Base-by-base conservation (phyloP, 2,329 filamentous ascomycete genomes). In the Tolypocladium pustulatum region DNA sequence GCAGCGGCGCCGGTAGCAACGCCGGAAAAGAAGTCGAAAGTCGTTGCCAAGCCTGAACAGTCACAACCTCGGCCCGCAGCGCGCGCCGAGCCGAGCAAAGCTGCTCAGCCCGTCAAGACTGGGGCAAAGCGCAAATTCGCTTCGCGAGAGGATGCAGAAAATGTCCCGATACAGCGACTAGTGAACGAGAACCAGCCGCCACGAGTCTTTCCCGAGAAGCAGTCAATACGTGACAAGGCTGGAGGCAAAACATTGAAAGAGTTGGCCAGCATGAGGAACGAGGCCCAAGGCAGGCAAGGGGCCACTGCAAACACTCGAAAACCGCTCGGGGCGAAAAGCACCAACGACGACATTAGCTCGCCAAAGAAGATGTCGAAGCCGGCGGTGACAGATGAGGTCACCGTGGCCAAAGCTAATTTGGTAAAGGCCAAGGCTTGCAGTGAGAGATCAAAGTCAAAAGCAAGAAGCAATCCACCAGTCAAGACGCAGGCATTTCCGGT, bases 41-140 rank as follows among this genome's bases (percentile, higher is more conserved):
- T 57, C 25, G 27, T 51, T 15, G 22, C 25, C 9, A 41, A 37
- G 10, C 52, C 20, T 46, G 49, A 46, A n/a, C 34, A 55, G 27
- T 10, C 32, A 55, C 59, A n/a, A 8, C 43, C 20, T 8, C 54
- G 46, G 12, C 41, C 27, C 57, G 27, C 15, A 2, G 20, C 27
- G 9, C 30, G 27, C 8, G 7, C n/a, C 27, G 49, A 57, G n/a
- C 13, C 49, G 7, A 43, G 13, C 1, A n/a, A 34, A 12, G 20
- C 13, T 15, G 15, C 22, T 4, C 66, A 67, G 15, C 64, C 66
- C 54, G 59, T 65, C 43, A 84, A 80, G 69, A 69, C 75, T 37
- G 78, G 78, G 54, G 76, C 81, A 57, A 87, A 87, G 73, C 75
- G 84, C 57, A 87, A 87, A 65, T 75, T 79, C 54, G 78, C 76